These are phyloP conservation scores for Ophiostoma sp. DNA, from an alignment of 2,329 filamentous ascomycete species.

Conservation along the genomic window DNA sequence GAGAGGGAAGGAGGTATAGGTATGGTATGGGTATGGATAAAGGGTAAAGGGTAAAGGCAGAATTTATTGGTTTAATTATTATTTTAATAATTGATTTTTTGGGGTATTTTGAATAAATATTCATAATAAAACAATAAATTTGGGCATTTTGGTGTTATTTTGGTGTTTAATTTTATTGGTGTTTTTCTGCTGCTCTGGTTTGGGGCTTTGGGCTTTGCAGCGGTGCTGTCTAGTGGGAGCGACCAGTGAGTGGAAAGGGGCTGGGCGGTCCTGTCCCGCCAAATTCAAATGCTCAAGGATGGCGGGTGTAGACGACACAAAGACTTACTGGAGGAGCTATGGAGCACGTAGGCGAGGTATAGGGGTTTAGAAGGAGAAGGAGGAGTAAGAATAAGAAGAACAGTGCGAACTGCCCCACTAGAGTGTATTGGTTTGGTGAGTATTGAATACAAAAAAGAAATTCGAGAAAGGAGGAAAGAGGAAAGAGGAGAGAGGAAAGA, in stretches of 20 bases:
- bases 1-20: not conserved
- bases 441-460: not conserved
- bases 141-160: not conserved
- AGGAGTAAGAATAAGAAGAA: not conserved
- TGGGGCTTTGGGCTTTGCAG: not conserved
- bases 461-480: not conserved
- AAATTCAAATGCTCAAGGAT: not conserved
- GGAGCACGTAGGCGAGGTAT: conserved; percentile 13
- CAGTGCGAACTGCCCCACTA: conserved; percentile 11
- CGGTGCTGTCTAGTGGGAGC: not conserved
- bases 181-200: not conserved
- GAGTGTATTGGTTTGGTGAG: not conserved
- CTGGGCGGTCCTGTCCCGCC: not conserved
- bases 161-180: conserved; percentile 6
- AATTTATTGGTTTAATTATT: not conserved
- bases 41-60: not conserved
- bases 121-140: not conserved
- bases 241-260: not conserved
- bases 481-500: not conserved
- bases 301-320: not conserved
- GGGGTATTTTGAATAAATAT: not conserved
- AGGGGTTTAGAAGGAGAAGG: not conserved
- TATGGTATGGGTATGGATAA: not conserved
- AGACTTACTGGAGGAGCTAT: conserved; percentile 14
- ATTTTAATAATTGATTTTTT: not conserved